Evolutionary conservation across 257 asterid genomes (phyloP).

Genomic region (Nicotiana undulata): DNA sequence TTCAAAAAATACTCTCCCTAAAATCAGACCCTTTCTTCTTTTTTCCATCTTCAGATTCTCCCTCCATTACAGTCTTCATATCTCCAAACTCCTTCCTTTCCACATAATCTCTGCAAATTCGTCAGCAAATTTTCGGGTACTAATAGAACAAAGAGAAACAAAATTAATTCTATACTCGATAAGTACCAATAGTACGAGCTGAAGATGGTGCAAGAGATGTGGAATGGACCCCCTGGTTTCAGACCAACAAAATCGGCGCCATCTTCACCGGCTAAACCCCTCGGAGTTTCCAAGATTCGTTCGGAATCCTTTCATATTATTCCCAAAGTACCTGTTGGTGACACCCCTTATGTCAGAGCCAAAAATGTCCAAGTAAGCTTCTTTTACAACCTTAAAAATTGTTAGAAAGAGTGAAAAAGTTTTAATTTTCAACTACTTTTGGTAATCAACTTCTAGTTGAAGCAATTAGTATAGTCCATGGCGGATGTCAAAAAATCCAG

Average conservation of each 20-base stretch:
- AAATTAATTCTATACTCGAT: background rate
- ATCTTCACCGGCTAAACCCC: slow-evolving; percentile 57
- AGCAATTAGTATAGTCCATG: background rate
- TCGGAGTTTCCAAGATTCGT: slow-evolving; percentile 34
- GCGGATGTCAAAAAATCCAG: background rate
- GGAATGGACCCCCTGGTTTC: slow-evolving; percentile 57
- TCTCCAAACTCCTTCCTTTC: no score
- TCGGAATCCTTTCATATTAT: slow-evolving; percentile 49
- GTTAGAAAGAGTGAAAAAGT: no score
- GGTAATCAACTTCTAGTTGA: background rate
- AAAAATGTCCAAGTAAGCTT: slow-evolving; percentile 45
- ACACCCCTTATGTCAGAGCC: slow-evolving; percentile 62
- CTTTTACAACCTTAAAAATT: no score
- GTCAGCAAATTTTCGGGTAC: background rate
- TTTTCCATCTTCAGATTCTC: background rate
- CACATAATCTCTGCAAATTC: background rate
- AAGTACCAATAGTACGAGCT: background rate
- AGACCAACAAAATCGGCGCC: slow-evolving; percentile 63
- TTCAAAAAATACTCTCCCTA: slow-evolving; percentile 14
- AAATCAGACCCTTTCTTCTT: slow-evolving; percentile 7
- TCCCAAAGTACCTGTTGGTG: slow-evolving; percentile 65
- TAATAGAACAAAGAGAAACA: background rate
- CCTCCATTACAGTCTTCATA: background rate
- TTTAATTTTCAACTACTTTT: slow-evolving; percentile 8
- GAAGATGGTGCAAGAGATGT: slow-evolving; percentile 44